Conservation (phyloP, 2,329 filamentous ascomycete genomes). For the Aureobasidium namibiae region DNA sequence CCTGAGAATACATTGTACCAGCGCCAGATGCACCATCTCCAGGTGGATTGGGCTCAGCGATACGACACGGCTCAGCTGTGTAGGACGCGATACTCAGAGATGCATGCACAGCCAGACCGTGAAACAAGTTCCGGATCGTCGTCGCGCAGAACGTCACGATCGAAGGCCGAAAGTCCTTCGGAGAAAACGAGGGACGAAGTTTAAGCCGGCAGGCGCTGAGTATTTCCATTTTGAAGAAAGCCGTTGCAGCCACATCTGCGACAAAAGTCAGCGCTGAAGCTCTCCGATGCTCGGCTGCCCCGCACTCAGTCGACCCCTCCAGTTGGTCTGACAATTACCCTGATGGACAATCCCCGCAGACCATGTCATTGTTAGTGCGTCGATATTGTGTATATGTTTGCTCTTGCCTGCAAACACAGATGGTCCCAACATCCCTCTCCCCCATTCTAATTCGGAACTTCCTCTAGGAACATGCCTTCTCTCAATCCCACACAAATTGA, state of each 20-base stretch:
- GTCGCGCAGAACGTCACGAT: not conserved
- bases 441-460: not conserved
- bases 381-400: not conserved
- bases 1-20: too few species aligned
- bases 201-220: not conserved
- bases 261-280: not conserved
- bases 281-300: not conserved
- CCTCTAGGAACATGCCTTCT: not conserved
- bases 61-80: not conserved
- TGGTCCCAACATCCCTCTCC: too few species aligned
- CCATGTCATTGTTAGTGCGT: not conserved
- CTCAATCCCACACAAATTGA: slow-evolving; percentile 4
- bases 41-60: not conserved
- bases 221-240: not conserved
- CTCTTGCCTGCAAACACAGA: not conserved
- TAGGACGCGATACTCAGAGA: not conserved
- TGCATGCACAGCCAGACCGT: not conserved
- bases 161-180: not conserved
- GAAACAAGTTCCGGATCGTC: not conserved
- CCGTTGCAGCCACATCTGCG: not conserved
- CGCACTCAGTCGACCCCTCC: not conserved
- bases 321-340: not conserved
- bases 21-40: too few species aligned
- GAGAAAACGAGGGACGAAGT: not conserved
- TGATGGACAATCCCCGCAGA: not conserved